Evolutionary conservation across 2,329 filamentous ascomycete species (phyloP).

Genomic region (Ceratocystis huliohia): DNA sequence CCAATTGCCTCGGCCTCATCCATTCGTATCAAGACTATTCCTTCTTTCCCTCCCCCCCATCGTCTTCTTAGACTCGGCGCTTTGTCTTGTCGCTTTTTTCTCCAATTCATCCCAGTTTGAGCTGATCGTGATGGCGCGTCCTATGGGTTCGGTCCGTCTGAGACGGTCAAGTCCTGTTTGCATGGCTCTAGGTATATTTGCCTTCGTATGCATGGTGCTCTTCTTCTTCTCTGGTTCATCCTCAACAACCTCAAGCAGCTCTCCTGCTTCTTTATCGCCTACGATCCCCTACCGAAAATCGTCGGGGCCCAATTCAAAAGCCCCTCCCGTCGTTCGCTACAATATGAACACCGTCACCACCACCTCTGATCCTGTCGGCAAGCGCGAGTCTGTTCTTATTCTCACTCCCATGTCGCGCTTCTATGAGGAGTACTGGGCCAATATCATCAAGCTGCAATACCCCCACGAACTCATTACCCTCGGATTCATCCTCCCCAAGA

Average conservation of each 20-base stretch:
- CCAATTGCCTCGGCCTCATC: not conserved
- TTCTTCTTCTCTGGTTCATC: conserved; percentile 41
- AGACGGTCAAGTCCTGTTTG: conserved; percentile 71
- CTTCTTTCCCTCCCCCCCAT: not conserved
- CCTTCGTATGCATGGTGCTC: conserved; percentile 60
- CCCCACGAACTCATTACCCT: conserved; percentile 90
- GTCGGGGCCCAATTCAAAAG: conserved; percentile 29
- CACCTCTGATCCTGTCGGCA: conserved; percentile 59
- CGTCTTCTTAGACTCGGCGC: not conserved
- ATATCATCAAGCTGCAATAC: conserved; percentile 69
- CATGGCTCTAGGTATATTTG: conserved; percentile 52
- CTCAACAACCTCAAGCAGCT: conserved; percentile 32
- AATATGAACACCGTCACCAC: conserved; percentile 91
- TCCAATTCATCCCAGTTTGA: not conserved
- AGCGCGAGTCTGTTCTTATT: conserved; percentile 77
- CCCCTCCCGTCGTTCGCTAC: conserved; percentile 83
- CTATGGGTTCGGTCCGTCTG: conserved; percentile 55
- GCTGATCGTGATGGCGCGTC: conserved; percentile 37
- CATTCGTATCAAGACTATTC: not conserved
- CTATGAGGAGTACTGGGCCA: conserved; percentile 93
- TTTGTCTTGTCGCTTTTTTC: not conserved
- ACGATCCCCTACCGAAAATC: conserved; percentile 52
- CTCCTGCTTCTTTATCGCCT: conserved; percentile 24
- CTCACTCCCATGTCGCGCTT: conserved; percentile 87
- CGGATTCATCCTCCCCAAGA: conserved; percentile 93